phyloP scores from a whole-genome alignment of 768 basidiomycete species.

The Clavaria fumosa region DNA sequence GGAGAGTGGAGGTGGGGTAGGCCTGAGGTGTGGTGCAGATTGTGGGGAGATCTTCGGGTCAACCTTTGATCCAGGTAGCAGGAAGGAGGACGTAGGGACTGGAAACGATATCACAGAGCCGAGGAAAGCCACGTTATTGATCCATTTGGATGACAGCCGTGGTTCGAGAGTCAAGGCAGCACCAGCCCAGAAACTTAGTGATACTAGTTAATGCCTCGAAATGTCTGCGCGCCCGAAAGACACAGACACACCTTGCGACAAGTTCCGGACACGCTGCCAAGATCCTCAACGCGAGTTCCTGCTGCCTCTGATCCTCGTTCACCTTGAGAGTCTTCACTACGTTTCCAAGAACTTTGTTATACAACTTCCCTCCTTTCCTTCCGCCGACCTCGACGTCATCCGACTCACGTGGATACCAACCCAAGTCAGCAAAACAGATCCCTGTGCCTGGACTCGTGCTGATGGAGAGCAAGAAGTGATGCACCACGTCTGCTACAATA shows the following conservation, averaged over 20 bases:
- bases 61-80: too few species aligned
- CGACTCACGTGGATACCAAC: conserved; percentile 75
- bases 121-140: conserved; percentile 75
- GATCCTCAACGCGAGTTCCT: conserved; percentile 71
- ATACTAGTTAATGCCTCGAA: too few species aligned
- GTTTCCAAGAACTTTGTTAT: conserved; percentile 75
- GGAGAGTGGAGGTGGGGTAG: conserved; percentile 59
- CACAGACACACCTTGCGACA: conserved; percentile 44
- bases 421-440: conserved; percentile 75
- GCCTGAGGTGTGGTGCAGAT: conserved; percentile 40
- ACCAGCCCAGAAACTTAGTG: conserved; percentile 51
- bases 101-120: conserved; percentile 66
- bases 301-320: conserved; percentile 79
- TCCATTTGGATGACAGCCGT: conserved; percentile 80
- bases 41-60: conserved; percentile 23
- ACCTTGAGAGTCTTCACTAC: conserved; percentile 62
- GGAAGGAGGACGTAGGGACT: conserved; percentile 48
- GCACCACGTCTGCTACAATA: conserved; percentile 61
- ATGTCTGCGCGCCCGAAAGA: too few species aligned
- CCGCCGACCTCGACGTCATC: conserved; percentile 18
- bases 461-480: conserved; percentile 77
- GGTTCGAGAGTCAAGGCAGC: conserved; percentile 67
- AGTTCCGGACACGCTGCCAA: conserved; percentile 77
- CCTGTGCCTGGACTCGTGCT: conserved; percentile 71
- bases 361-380: conserved; percentile 32